Base-by-base conservation (phyloP, 2,329 filamentous ascomycete genomes). In the Colletotrichum brevisporum region DNA sequence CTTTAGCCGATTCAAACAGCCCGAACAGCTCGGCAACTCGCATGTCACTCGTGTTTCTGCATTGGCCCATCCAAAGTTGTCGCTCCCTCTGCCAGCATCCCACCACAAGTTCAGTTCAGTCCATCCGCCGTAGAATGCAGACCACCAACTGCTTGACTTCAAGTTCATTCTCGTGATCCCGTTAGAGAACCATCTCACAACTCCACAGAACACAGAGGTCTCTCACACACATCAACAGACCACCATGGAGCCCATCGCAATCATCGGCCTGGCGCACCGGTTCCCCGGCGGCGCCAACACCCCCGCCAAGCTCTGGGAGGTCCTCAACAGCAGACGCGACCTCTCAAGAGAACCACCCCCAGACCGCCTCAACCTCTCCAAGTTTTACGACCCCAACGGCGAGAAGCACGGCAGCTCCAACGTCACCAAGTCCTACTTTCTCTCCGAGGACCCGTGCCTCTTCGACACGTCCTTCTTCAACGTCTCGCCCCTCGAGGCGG, bases 381-480 rank as follows among this genome's bases (percentile, higher is more conserved):
- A 50, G 45, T 67, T 67, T 10, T 56, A 67, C 52, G 18, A 27
- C 62, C 4, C 24, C 8, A 57, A 76, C 43, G 70, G 71, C 21
- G 53, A 69, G 18, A 68, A 72, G 21, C 74, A 74, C 56, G 75
- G 74, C 5, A 65, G 61, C 18, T 71, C 66, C 31, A 76, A 75
- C 45, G 74, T 71, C 31, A 67, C 57, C 16, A 72, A 74, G 13
- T 54, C 57, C 0, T 70, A 75, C 31, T 64, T 76, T n/a, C 65
- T 76, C 9, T 62, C 72, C 0, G 73, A 76, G 39, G 71, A 75
- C 16, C 21, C 66, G 2, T 52, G 64, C 2, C 27, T 64, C 4
- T 74, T 75, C 9, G 78, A 80, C 70, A 51, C 69, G 9, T 18
- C 58, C 1, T 79, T 79, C 61, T 81, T 80, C 70, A 67, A 68